A percentile compares a stretch with the other conserved stretches of the same genome.
Conservation (phyloP, 176 grass and related monocot genomes). For the Bothriochloa decipiens region DNA sequence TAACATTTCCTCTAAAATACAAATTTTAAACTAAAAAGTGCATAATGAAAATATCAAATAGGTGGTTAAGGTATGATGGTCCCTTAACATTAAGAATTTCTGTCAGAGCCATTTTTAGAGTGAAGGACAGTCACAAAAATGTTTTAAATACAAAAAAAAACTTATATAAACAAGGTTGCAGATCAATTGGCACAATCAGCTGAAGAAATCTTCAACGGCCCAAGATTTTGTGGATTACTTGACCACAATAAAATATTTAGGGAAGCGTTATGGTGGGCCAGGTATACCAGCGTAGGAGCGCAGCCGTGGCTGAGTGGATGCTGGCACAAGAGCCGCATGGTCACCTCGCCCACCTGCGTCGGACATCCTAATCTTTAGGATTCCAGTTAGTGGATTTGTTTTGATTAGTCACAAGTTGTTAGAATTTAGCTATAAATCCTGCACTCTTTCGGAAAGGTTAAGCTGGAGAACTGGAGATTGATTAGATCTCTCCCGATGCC, state of each 20-base stretch:
- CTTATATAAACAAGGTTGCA: conserved; percentile 3
- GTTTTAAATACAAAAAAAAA: neutral
- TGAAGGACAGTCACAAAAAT: neutral
- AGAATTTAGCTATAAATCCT: too few relatives aligned
- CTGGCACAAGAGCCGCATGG: neutral
- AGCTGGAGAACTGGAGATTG: neutral
- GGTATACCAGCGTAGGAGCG: too few relatives aligned
- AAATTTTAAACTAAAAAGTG: neutral
- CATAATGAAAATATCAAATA: neutral
- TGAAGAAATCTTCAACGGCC: conserved; percentile 2
- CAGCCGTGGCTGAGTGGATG: conserved; percentile 14
- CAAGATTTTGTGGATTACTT: neutral
- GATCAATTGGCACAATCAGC: neutral
- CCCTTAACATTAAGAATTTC: neutral
- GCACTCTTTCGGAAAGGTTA: too few relatives aligned
- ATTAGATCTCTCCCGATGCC: neutral
- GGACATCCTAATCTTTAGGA: neutral
- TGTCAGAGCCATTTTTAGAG: neutral
- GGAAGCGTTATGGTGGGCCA: too few relatives aligned
- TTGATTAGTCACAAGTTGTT: neutral
- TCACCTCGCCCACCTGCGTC: neutral
- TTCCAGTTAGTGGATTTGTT: neutral
- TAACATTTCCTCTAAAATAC: neutral
- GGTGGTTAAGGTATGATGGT: neutral
- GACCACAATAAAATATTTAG: conserved; percentile 9